Evolutionary conservation across 352 stramenopile species (phyloP).

Genomic region (Globisporangium uncinulatum): DNA sequence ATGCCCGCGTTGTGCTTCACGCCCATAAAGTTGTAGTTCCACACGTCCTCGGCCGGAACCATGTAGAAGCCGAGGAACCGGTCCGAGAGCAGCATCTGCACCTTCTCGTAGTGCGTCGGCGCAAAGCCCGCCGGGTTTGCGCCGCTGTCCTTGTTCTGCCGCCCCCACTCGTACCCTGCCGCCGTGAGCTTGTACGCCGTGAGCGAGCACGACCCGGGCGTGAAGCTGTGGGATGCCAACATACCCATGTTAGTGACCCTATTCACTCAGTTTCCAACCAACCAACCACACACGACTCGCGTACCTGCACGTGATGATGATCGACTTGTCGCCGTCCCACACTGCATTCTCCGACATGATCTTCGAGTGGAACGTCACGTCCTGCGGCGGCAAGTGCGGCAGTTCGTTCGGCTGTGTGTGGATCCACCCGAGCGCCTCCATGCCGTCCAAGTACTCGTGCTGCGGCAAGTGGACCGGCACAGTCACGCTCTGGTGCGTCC

Average conservation of each 20-base stretch:
- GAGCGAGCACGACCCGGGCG: slow-evolving; percentile 97
- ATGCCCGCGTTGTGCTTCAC: slow-evolving; percentile 97
- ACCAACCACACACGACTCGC: neutral
- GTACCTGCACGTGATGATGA: slow-evolving; percentile 92
- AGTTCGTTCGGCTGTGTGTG: slow-evolving; percentile 99
- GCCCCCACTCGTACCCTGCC: slow-evolving; percentile 96
- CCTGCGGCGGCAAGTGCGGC: slow-evolving; percentile 93
- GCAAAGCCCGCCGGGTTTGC: slow-evolving; percentile 94
- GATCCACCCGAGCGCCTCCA: slow-evolving; percentile 99
- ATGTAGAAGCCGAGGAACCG: slow-evolving; percentile 99
- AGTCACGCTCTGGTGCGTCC: slow-evolving; percentile 96
- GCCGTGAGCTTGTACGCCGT: slow-evolving; percentile 98
- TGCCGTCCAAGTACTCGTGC: slow-evolving; percentile 95
- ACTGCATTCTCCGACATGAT: slow-evolving; percentile 96
- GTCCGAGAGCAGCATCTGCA: slow-evolving; percentile 99
- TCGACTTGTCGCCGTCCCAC: slow-evolving; percentile 97
- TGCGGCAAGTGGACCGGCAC: slow-evolving; percentile 96
- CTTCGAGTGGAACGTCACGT: slow-evolving; percentile 95
- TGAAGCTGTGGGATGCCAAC: neutral
- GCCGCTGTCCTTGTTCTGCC: slow-evolving; percentile 96
- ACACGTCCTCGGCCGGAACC: slow-evolving; percentile 97
- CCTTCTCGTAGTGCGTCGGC: slow-evolving; percentile 98
- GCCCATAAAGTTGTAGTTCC: slow-evolving; percentile 99
- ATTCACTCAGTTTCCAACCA: no score
- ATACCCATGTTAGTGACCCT: neutral